phyloP scores from a whole-genome alignment of 768 basidiomycete species.

The Coprinellus aureogranulatus region DNA sequence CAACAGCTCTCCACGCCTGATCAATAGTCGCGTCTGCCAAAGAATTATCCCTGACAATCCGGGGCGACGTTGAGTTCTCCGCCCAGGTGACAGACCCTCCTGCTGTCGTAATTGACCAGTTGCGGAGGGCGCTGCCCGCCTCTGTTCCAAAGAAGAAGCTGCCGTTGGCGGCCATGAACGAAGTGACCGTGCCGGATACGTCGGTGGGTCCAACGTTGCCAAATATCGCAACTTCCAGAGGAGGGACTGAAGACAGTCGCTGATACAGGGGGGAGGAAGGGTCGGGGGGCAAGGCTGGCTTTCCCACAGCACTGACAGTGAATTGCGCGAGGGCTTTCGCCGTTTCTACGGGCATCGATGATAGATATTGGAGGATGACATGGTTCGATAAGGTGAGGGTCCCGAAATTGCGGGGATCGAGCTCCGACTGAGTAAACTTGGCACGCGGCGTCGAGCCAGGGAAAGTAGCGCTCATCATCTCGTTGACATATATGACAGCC shows the following conservation, averaged over 20 bases:
- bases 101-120: constrained; percentile 50
- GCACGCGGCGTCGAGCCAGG: constrained; percentile 25
- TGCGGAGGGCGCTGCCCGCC: constrained; percentile 44
- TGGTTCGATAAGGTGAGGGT: constrained; percentile 54
- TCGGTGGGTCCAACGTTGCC: constrained; percentile 52
- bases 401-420: constrained; percentile 54
- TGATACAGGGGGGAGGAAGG: constrained; percentile 36
- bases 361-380: constrained; percentile 55
- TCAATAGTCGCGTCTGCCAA: constrained; percentile 44
- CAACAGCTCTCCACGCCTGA: constrained; percentile 46
- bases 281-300: constrained; percentile 39
- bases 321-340: constrained; percentile 50
- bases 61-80: constrained; percentile 46
- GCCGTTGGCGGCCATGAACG: constrained; percentile 48
- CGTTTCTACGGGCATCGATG: constrained; percentile 44
- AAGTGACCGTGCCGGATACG: constrained; percentile 44
- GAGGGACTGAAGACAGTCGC: constrained; percentile 46
- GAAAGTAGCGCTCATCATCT: constrained; percentile 48
- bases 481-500: constrained; percentile 50
- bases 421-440: constrained; percentile 27
- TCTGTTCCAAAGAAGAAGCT: constrained; percentile 61
- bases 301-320: constrained; percentile 34
- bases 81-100: constrained; percentile 48
- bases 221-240: constrained; percentile 64
- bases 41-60: constrained; percentile 51